phyloP scores from a whole-genome alignment of 371 early-diverging fungal genomes.

The Globomyces sp. region DNA sequence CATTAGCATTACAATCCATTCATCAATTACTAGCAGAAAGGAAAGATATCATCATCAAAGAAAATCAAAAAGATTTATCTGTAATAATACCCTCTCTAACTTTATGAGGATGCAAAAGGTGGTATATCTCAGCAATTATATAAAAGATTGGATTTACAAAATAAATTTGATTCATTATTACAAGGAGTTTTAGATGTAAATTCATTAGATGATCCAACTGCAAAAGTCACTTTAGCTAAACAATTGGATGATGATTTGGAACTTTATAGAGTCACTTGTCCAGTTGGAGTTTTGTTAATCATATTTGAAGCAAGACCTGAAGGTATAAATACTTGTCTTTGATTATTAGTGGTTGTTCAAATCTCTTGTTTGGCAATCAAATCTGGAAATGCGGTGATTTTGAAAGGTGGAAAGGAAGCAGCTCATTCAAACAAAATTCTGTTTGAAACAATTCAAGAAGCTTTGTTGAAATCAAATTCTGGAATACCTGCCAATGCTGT shows the following conservation, averaged over 20 bases:
- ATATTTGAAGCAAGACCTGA: constrained; percentile 99
- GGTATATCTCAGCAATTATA: constrained; percentile 73
- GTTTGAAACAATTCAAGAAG: constrained; percentile 72
- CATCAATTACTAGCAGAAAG: constrained; percentile 66
- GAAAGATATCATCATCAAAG: constrained; percentile 69
- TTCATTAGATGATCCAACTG: constrained; percentile 79
- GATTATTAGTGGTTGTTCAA: constrained; percentile 72
- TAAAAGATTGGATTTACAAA: constrained; percentile 66
- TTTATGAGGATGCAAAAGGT: constrained; percentile 66
- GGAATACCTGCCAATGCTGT: constrained; percentile 71
- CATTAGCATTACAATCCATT: constrained; percentile 66
- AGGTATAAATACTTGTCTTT: constrained; percentile 31
- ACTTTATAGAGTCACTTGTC: constrained; percentile 84
- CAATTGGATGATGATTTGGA: constrained; percentile 79
- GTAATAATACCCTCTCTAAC: constrained; percentile 50
- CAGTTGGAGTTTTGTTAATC: constrained; percentile 92
- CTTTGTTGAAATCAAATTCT: constrained; percentile 54
- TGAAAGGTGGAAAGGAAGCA: constrained; percentile 90
- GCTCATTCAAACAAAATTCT: constrained; percentile 74
- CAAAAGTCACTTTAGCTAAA: constrained; percentile 71
- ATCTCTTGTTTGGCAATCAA: constrained; percentile 94
- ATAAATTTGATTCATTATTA: constrained; percentile 80
- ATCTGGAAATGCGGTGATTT: constrained; percentile 93
- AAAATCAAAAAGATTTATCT: constrained; percentile 80
- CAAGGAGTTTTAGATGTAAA: constrained; percentile 89